Evolutionary conservation across 2,329 filamentous ascomycete species (phyloP).

Genomic region (Alternaria longipes): DNA sequence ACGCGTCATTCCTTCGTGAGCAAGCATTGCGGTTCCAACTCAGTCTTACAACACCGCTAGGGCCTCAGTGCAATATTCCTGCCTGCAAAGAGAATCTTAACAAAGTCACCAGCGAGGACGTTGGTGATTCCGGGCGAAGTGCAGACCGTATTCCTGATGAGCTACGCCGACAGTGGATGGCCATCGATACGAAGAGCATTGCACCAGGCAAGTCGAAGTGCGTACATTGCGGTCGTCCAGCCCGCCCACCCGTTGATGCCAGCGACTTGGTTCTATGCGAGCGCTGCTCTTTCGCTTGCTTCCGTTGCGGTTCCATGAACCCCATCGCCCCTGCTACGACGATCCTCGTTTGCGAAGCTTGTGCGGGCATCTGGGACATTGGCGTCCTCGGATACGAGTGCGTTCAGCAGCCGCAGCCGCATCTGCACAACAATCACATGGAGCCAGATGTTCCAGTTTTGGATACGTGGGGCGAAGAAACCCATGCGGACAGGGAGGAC

Average conservation of each 20-base stretch:
- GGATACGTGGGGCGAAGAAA: conserved; percentile 21
- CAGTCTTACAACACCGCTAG: conserved; percentile 25
- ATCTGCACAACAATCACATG: neutral
- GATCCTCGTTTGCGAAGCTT: conserved; percentile 42
- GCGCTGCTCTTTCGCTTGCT: conserved; percentile 54
- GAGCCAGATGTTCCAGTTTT: conserved; percentile 26
- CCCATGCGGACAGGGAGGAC: conserved; percentile 14
- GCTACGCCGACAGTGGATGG: conserved; percentile 42
- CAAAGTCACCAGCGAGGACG: conserved; percentile 49
- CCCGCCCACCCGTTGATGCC: conserved; percentile 29
- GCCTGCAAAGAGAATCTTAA: conserved; percentile 44
- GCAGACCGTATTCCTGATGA: conserved; percentile 54
- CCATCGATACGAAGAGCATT: conserved; percentile 7
- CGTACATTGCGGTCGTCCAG: conserved; percentile 42
- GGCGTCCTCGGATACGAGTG: conserved; percentile 53
- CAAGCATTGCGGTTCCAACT: conserved; percentile 48
- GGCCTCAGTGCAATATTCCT: conserved; percentile 35
- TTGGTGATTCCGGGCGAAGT: conserved; percentile 53
- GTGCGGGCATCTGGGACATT: conserved; percentile 47
- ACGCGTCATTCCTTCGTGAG: conserved; percentile 37
- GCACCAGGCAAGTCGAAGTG: conserved; percentile 47
- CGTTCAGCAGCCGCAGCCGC: conserved; percentile 23
- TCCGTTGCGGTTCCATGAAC: conserved; percentile 48
- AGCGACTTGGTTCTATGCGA: conserved; percentile 47
- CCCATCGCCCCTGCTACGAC: conserved; percentile 26